Base-by-base conservation (phyloP, 257 asterid species). In the Gentiana dahurica region DNA sequence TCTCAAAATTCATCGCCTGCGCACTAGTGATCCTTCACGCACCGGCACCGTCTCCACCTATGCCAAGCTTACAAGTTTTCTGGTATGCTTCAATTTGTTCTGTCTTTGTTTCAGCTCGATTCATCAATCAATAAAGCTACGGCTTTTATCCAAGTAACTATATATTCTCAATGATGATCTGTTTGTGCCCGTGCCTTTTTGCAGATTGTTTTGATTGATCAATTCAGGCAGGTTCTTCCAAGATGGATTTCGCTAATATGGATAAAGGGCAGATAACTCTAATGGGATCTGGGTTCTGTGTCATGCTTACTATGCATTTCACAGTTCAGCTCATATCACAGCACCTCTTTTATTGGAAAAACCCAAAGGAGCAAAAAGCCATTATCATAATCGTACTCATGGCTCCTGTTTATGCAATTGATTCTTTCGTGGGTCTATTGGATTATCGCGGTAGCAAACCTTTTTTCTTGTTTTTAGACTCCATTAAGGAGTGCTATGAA, bases 341-440 rank as follows among this genome's bases (percentile, higher is more conserved):
- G 34, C 97, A 92, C 72, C 55, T 82, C 3, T 85, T 92, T 63
- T 85, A 78, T 75, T 92, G 95, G 97, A 92, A 92, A 71, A 81
- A 75, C 43, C 95, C 97, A 6, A 80, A 78, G 66, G 87, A 92
- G 73, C 98, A 92, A 70, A 88, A 67, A 12, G 84, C 95, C 51
- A 92, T 92, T 34, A 36, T 74, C 11, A 54, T 88, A 7, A 85
- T 88, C 64, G 71, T 88, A 60, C 68, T 85, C 54, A 72, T 81
- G 82, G 88, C 98, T 65, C 92, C 98, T 2, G 63, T 92, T 57
- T 87, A 78, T 70, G 95, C 97, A 37, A 56, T 78, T 49, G 54
- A 62, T 65, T 80, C 97, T 0, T 88, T 85, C 71, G 83, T 81
- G 41, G 95, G 95, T 12, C 66, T 88, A 50, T 54, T 83, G 75